Evolutionary conservation across 2,329 filamentous ascomycete species (phyloP), one percentile per base, ranked within the genome.

Genomic region (Madurella mycetomatis): DNA sequence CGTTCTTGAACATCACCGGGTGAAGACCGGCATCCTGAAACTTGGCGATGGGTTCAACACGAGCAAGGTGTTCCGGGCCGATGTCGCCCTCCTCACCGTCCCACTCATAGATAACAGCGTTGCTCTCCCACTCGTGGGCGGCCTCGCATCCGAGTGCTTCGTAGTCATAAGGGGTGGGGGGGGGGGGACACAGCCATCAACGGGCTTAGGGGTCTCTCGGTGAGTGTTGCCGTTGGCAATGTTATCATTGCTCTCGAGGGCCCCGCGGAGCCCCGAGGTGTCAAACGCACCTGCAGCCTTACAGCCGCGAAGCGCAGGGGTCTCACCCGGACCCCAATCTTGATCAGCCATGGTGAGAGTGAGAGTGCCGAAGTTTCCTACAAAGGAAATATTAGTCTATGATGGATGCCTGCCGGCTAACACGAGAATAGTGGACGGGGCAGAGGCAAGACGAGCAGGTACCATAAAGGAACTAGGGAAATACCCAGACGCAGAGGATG

Each of bases 1-100:
- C 79, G 61, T 97, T 99, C 59, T 86, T 77, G 1, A 86, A 68
- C 79, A 97, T 87, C 30, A 84, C 80, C 0, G 94, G 94, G 64
- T 99, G 94, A 13, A 99, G 76, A 1, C 89, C 91, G 18, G 90
- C 89, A 54, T 88, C 79, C 1, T 85, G 75, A 68, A 96, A 97
- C 0, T 64, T 66, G 68, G 77, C 69, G 50, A 81, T 73, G 1
- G 78, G 80, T 0, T 70, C 51, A 45, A 85, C 79, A 8, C 77
- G 77, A 39, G 70, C 64, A 0, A 79, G 74, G 50, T 85, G 80
- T 47, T 75, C 76, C 0, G 91, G 91, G 7, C 87, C 92, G 51
- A 99, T 76, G 41, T 97, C 92, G 2, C 92, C 94, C 62, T 80
- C 88, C 2, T 95, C 90, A 11, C 91, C 90, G 16, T 84, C 79